phyloP scores from a whole-genome alignment of 1,139 yeast species.

The Candida anutae region DNA sequence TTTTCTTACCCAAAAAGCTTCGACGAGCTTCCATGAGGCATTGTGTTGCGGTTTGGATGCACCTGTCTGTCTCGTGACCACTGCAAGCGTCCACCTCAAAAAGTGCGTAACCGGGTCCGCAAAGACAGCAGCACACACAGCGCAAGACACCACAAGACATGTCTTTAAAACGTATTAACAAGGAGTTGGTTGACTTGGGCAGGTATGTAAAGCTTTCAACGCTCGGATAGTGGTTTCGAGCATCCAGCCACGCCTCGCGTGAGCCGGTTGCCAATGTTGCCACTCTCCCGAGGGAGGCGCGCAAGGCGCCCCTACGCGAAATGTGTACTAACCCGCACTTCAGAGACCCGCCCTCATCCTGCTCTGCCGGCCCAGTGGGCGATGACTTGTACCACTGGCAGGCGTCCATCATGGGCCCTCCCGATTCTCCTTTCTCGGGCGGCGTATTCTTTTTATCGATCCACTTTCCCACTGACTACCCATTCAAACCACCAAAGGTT shows the following conservation, averaged over 20 bases:
- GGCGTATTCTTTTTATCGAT: slow-evolving; percentile 88
- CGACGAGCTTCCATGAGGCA: no score
- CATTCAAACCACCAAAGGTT: slow-evolving; percentile 91
- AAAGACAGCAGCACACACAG: no score
- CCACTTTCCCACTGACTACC: slow-evolving; percentile 93
- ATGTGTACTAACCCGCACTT: slow-evolving; percentile 2
- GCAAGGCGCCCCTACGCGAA: no score
- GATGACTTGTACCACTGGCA: slow-evolving; percentile 96
- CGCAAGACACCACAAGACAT: slow-evolving; percentile 21
- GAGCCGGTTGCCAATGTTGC: background rate
- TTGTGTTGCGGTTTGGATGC: no score
- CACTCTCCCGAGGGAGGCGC: no score
- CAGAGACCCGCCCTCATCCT: slow-evolving; percentile 98
- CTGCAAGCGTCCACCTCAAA: no score
- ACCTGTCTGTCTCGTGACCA: no score
- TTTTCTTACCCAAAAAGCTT: no score
- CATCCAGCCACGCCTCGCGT: no score
- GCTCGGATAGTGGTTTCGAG: no score
- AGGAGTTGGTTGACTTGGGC: slow-evolving; percentile 91
- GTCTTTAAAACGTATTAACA: slow-evolving; percentile 93
- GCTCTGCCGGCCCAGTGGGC: slow-evolving; percentile 99
- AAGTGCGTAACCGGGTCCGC: no score
- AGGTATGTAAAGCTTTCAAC: slow-evolving; percentile 48
- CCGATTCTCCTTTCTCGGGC: slow-evolving; percentile 89
- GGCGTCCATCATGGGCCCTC: slow-evolving; percentile 94